A percentile compares a stretch with the other conserved stretches of the same genome.
Conservation (phyloP, 1,284 basidiomycete genomes). For the Austroboletus novae-zelandiae region DNA sequence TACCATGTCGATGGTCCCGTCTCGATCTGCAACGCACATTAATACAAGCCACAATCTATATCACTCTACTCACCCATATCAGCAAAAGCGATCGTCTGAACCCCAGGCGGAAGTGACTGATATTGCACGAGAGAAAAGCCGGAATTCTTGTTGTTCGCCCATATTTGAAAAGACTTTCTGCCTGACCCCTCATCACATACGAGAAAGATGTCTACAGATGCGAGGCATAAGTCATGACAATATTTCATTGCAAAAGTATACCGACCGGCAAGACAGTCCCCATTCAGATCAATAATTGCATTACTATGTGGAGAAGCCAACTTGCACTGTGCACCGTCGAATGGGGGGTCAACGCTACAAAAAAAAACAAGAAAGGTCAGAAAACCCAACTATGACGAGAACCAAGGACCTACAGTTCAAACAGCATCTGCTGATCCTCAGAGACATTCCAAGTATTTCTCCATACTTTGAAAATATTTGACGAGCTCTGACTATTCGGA, state of each 20-base stretch:
- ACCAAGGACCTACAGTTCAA: constrained; percentile 48
- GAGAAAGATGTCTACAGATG: constrained; percentile 76
- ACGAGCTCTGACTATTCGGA: constrained; percentile 35
- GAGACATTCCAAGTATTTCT: constrained; percentile 73
- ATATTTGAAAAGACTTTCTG: constrained; percentile 79
- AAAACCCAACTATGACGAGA: neutral
- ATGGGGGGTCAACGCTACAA: constrained; percentile 54
- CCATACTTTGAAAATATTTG: constrained; percentile 62
- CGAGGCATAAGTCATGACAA: neutral
- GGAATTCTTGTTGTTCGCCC: constrained; percentile 79
- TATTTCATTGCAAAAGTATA: neutral
- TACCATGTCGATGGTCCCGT: constrained; percentile 95
- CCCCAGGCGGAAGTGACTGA: constrained; percentile 73
- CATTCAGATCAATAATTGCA: constrained; percentile 93
- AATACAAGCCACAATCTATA: neutral
- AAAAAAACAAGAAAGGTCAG: constrained; percentile 9
- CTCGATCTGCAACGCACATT: constrained; percentile 63
- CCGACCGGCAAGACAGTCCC: constrained; percentile 90
- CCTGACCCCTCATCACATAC: constrained; percentile 70
- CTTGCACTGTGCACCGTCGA: constrained; percentile 66
- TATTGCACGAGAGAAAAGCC: constrained; percentile 73
- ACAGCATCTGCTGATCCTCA: constrained; percentile 47
- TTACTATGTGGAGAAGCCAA: constrained; percentile 90
- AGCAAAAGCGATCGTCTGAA: constrained; percentile 83
- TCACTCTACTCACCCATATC: constrained; percentile 71